phyloP scores from a whole-genome alignment of 2,329 filamentous ascomycete species.

The Ophiostoma sp. region DNA sequence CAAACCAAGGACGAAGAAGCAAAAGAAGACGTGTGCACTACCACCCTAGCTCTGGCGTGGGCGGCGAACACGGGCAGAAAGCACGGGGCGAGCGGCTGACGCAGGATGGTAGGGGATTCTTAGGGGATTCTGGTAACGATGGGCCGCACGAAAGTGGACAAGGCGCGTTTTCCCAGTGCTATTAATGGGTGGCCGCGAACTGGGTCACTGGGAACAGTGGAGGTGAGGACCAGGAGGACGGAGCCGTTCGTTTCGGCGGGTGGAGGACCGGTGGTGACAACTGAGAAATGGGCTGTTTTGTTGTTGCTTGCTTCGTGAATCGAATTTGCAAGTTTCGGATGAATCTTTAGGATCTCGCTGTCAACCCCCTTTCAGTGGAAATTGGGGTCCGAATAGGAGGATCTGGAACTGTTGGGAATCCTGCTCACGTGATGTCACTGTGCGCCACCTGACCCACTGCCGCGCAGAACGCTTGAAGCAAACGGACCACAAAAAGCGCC shows the following conservation, averaged over 20 bases:
- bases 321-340: background rate
- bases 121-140: background rate
- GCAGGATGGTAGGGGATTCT: conserved; percentile 10
- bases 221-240: background rate
- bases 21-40: conserved; percentile 31
- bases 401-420: conserved; percentile 20
- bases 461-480: background rate
- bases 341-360: background rate
- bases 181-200: conserved; percentile 4
- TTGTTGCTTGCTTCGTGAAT: background rate
- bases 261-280: background rate
- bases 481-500: conserved; percentile 14
- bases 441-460: conserved; percentile 21
- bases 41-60: conserved; percentile 25
- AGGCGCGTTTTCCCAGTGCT: background rate
- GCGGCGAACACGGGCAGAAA: conserved; percentile 31
- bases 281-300: background rate
- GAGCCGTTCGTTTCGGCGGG: background rate
- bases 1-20: conserved; percentile 14
- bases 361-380: conserved; percentile 7
- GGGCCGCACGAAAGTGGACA: conserved; percentile 18
- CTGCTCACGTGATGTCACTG: conserved; percentile 19
- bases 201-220: conserved; percentile 10
- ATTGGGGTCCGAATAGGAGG: conserved; percentile 5
- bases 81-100: conserved; percentile 24